phyloP scores from a whole-genome alignment of 2,329 filamentous ascomycete genomes.

The Apiospora arundinis region DNA sequence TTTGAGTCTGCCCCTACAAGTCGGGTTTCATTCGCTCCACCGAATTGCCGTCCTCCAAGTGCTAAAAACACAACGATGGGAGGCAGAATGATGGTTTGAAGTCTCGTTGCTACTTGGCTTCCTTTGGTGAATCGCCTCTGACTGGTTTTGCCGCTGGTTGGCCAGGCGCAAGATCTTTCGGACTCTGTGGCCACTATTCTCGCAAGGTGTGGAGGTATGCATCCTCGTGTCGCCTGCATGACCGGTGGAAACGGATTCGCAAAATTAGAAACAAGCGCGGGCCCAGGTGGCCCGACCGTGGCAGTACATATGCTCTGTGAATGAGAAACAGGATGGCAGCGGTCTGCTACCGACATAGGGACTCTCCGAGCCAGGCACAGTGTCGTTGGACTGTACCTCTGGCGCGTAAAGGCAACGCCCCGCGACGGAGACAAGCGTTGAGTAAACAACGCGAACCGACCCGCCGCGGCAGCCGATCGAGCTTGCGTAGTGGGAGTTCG shows the following conservation, averaged over 20 bases:
- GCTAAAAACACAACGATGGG: background rate
- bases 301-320: background rate
- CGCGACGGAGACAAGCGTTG: conserved; percentile 4
- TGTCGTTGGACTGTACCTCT: background rate
- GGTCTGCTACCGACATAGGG: background rate
- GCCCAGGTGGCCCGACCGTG: background rate
- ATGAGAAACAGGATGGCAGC: background rate
- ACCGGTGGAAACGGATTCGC: background rate
- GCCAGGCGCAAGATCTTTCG: background rate
- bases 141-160: background rate
- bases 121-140: background rate
- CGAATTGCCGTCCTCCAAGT: background rate
- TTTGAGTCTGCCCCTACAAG: background rate
- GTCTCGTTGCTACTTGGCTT: background rate
- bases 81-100: background rate
- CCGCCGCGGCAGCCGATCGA: conserved; percentile 7
- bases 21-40: background rate
- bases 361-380: background rate
- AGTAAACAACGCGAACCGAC: background rate
- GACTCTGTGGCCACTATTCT: background rate
- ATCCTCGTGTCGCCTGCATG: background rate
- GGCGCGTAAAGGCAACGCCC: conserved; percentile 4
- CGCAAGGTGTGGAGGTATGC: conserved; percentile 4
- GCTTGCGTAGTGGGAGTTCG: conserved; percentile 1
- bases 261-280: background rate